Base-by-base conservation (phyloP, 352 stramenopile genomes). In the Phytophthora sp. region DNA sequence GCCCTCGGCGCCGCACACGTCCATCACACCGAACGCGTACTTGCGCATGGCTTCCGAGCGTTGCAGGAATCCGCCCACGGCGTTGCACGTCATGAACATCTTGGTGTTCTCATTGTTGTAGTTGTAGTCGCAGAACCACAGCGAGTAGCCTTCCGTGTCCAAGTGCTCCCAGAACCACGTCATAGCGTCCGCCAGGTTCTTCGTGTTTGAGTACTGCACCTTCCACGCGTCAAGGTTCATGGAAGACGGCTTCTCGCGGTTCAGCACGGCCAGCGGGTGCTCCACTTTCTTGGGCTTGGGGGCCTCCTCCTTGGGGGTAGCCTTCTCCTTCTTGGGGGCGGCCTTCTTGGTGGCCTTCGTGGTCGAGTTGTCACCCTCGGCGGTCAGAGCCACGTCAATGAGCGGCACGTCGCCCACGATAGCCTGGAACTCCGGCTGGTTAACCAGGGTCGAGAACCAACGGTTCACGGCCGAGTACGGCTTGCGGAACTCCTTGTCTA, bases 361-460 rank as follows among this genome's bases (percentile, higher is more conserved):
- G 44, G 23, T 57, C 50, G 73, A 75, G 45, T 85, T 66, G 63
- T 87, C 82, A 35, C 80, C 87, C 33, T 86, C 79, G n/a, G 88
- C 78, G 13, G 76, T 67, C 29, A 94, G 63, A 41, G 35, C 35
- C 35, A 41, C 35, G 35, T 41, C 35, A 16, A 41, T 41, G 35
- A 41, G 35, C 23, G 79, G 78, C 53, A 98, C 93, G 49, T 97
- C 89, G 30, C 96, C 96, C 18, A 98, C 73, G 23, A 99, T 86
- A 20, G 89, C 81, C 53, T 84, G 68, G 81, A 99, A 98, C 72
- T 98, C 77, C 12, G 91, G 86, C 35, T 98, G 90, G 73, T 98
- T 96, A n/a, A 98, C 92, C 35, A 89, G 93, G 49, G 88, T 98
- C 33, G 71, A 77, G 74, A 99, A 99, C 94, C 94, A 99, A 49